Percentiles rank a stretch among this genome's conserved stretches.
Evolutionary conservation across 768 basidiomycete species (phyloP).

Genomic region (Calocybe gangraenosa): DNA sequence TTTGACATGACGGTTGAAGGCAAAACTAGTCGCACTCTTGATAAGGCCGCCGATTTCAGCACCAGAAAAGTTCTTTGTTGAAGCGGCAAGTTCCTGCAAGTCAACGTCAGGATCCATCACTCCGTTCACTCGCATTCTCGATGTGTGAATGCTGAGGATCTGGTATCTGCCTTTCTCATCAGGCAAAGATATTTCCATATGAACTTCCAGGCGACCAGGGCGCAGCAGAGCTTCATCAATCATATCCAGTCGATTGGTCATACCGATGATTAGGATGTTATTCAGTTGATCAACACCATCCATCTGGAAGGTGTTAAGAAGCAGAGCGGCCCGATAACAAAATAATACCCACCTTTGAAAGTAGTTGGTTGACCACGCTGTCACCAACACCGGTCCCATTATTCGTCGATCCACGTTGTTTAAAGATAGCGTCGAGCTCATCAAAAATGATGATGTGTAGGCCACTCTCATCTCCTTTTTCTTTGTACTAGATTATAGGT

Average conservation of each 20-base stretch:
- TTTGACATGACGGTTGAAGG: conserved; percentile 96
- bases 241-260: conserved; percentile 99
- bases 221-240: conserved; percentile 97
- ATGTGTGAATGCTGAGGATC: conserved; percentile 93
- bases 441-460: conserved; percentile 99
- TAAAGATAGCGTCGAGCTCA: conserved; percentile 97
- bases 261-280: conserved; percentile 98
- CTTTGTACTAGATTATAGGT: conserved; percentile 69
- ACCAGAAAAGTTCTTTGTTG: conserved; percentile 97
- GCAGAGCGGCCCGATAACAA: background rate
- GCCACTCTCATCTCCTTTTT: conserved; percentile 94
- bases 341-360: conserved; percentile 72
- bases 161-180: conserved; percentile 91
- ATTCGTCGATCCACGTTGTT: conserved; percentile 92
- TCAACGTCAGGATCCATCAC: conserved; percentile 89
- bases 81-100: conserved; percentile 69
- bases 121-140: conserved; percentile 88
- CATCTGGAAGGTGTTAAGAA: conserved; percentile 54
- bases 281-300: conserved; percentile 98
- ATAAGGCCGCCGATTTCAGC: conserved; percentile 95
- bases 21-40: conserved; percentile 98
- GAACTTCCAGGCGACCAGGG: conserved; percentile 97
- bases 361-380: conserved; percentile 95
- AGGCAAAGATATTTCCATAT: conserved; percentile 98
- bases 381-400: conserved; percentile 97